These are phyloP conservation scores for Ascochyta viciae-villosae DNA, from an alignment of 2,329 filamentous ascomycete species.

Conservation along the genomic window DNA sequence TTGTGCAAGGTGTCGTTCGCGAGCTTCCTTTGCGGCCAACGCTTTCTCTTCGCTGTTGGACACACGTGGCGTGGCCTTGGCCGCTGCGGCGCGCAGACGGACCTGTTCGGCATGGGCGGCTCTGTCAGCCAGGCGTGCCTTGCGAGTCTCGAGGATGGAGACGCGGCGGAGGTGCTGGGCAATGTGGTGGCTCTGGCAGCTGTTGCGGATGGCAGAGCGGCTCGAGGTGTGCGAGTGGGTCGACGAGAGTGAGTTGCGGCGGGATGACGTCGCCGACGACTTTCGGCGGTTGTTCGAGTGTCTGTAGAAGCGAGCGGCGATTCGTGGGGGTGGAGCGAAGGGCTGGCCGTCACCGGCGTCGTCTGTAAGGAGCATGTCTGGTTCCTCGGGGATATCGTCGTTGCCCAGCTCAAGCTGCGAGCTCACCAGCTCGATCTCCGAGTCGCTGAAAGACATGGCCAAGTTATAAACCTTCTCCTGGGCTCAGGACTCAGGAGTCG, in stretches of 20 bases:
- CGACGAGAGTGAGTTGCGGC: constrained; percentile 80
- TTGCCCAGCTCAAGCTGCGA: constrained; percentile 37
- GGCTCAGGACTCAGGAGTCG: constrained; percentile 17
- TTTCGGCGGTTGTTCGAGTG: constrained; percentile 71
- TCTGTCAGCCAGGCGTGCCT: constrained; percentile 78
- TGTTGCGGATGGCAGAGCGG: constrained; percentile 58
- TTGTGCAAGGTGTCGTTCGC: constrained; percentile 81
- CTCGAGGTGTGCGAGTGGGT: constrained; percentile 74
- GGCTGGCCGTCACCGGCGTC: constrained; percentile 49
- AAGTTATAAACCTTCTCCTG: constrained; percentile 9
- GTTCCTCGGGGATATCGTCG: constrained; percentile 52
- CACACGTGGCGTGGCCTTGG: constrained; percentile 72
- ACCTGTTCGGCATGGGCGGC: constrained; percentile 86
- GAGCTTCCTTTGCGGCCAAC: constrained; percentile 76
- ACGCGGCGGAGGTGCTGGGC: constrained; percentile 81
- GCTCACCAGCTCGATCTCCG: constrained; percentile 42
- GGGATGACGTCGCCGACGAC: constrained; percentile 78
- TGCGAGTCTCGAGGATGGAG: constrained; percentile 81
- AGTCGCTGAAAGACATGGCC: constrained; percentile 43
- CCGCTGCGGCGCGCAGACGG: constrained; percentile 74
- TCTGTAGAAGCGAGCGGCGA: constrained; percentile 79
- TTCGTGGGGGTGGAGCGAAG: constrained; percentile 74
- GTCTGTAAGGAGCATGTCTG: constrained; percentile 51
- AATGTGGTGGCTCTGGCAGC: constrained; percentile 76
- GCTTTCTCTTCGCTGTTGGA: constrained; percentile 77